A percentile compares a stretch with the other conserved stretches of the same genome.
These are phyloP conservation scores for Leonotis leonurus DNA, from an alignment of 257 asterid genomes.

Conservation along the genomic window DNA sequence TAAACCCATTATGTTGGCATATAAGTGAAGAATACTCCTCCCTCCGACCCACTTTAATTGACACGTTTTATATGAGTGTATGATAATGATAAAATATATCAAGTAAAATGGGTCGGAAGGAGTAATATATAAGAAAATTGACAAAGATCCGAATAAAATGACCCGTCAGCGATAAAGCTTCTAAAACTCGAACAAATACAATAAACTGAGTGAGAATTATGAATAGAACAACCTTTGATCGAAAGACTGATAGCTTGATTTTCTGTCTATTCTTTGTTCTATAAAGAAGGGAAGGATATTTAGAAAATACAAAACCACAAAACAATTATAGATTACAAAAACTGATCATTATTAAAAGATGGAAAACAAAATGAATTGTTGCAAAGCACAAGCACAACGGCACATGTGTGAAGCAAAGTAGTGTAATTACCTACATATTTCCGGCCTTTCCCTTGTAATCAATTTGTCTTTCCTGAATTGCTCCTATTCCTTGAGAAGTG, in stretches of 20 bases:
- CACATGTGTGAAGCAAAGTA: slow-evolving; percentile 18
- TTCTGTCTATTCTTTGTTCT: neutral
- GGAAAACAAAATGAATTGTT: slow-evolving; percentile 2
- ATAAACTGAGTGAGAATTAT: neutral
- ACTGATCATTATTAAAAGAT: slow-evolving; percentile 11
- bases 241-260: neutral
- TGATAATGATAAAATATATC: too few species aligned
- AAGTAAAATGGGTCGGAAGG: too few species aligned
- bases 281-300: neutral
- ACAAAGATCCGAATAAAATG: neutral
- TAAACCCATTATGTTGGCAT: too few species aligned
- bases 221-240: neutral
- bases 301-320: slow-evolving; percentile 7
- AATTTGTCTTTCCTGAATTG: slow-evolving; percentile 5
- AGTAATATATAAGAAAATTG: too few species aligned
- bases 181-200: neutral
- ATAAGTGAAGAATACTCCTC: too few species aligned
- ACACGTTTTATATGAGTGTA: too few species aligned
- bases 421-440: slow-evolving; percentile 16
- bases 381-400: slow-evolving; percentile 17
- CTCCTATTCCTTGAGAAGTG: slow-evolving; percentile 15
- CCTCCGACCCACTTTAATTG: too few species aligned
- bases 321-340: slow-evolving; percentile 17
- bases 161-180: neutral
- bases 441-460: slow-evolving; percentile 4